Conservation (phyloP, 1,284 basidiomycete genomes). For the Lentinus polychrous region DNA sequence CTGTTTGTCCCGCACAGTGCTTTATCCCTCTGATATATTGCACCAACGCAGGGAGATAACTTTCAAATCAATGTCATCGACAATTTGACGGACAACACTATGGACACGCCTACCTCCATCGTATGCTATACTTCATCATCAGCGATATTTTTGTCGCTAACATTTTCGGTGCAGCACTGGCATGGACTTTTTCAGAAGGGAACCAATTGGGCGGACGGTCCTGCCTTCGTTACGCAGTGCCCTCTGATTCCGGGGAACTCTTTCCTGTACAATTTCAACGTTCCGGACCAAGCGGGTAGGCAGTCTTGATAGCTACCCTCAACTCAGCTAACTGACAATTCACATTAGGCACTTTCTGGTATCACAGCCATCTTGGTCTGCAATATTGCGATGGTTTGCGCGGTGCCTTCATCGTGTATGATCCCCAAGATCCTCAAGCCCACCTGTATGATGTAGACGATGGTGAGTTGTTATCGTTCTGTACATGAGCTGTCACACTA, state of each 20-base stretch:
- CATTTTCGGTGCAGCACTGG: slow-evolving; percentile 22
- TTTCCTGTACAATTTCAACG: slow-evolving; percentile 34
- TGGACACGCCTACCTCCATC: slow-evolving; percentile 25
- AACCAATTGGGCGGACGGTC: slow-evolving; percentile 25
- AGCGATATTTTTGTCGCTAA: neutral
- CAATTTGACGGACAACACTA: slow-evolving; percentile 20
- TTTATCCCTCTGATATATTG: neutral
- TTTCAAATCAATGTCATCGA: slow-evolving; percentile 26
- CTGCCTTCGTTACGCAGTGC: slow-evolving; percentile 36
- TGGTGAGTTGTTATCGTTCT: slow-evolving; percentile 18
- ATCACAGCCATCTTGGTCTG: slow-evolving; percentile 16
- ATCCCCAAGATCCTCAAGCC: slow-evolving; percentile 32
- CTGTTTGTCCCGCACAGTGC: no score
- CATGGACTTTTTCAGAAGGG: slow-evolving; percentile 25
- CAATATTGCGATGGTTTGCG: slow-evolving; percentile 32
- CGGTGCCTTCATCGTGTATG: slow-evolving; percentile 35
- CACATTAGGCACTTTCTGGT: slow-evolving; percentile 16
- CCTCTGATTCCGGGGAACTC: slow-evolving; percentile 36
- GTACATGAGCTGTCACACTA: neutral
- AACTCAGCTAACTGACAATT: neutral
- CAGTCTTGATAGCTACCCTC: neutral
- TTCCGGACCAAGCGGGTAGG: slow-evolving; percentile 25
- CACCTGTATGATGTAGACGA: slow-evolving; percentile 38
- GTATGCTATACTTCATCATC: slow-evolving; percentile 12
- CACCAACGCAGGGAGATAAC: slow-evolving; percentile 10